A percentile compares a stretch with the other conserved stretches of the same genome.
Conservation (phyloP, 2,329 filamentous ascomycete species). For the Exophiala phaeomuriformis region DNA sequence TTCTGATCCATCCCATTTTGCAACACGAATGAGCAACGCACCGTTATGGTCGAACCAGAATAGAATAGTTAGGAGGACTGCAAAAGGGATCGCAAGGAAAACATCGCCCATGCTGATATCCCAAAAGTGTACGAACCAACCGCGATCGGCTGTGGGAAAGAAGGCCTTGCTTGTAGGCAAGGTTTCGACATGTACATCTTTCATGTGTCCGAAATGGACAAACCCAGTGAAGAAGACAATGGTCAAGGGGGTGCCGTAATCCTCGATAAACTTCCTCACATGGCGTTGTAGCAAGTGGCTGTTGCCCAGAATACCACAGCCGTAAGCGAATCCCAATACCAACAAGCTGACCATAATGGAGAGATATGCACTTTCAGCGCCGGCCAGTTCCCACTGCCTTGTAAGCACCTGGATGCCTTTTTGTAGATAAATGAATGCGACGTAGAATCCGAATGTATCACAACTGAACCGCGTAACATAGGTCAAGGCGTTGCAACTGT, state of each 20-base stretch:
- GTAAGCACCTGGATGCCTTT: constrained; percentile 83
- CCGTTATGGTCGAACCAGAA: constrained; percentile 90
- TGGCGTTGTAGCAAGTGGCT: constrained; percentile 67
- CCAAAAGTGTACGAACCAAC: constrained; percentile 79
- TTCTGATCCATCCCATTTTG: neutral
- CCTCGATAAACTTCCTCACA: constrained; percentile 74
- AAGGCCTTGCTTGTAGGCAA: constrained; percentile 73
- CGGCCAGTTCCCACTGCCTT: constrained; percentile 57
- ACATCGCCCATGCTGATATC: constrained; percentile 63
- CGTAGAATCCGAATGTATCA: constrained; percentile 91
- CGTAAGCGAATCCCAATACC: constrained; percentile 68
- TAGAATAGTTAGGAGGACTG: constrained; percentile 69
- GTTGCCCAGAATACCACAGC: constrained; percentile 63
- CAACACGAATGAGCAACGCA: constrained; percentile 33
- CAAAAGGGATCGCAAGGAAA: constrained; percentile 82
- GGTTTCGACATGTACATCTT: constrained; percentile 58
- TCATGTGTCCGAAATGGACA: constrained; percentile 77
- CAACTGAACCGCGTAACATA: constrained; percentile 89
- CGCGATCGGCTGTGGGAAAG: constrained; percentile 63
- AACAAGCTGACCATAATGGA: constrained; percentile 69
- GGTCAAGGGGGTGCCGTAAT: constrained; percentile 78
- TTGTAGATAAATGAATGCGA: constrained; percentile 84
- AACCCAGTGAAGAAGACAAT: constrained; percentile 87
- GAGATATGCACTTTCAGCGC: constrained; percentile 62
- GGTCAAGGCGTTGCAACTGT: constrained; percentile 79